Percentiles rank a stretch among this genome's conserved stretches.
These are phyloP conservation scores for Cyclostephanos invisitatus DNA, from an alignment of 108 stramenopile genomes.

Conservation along the genomic window DNA sequence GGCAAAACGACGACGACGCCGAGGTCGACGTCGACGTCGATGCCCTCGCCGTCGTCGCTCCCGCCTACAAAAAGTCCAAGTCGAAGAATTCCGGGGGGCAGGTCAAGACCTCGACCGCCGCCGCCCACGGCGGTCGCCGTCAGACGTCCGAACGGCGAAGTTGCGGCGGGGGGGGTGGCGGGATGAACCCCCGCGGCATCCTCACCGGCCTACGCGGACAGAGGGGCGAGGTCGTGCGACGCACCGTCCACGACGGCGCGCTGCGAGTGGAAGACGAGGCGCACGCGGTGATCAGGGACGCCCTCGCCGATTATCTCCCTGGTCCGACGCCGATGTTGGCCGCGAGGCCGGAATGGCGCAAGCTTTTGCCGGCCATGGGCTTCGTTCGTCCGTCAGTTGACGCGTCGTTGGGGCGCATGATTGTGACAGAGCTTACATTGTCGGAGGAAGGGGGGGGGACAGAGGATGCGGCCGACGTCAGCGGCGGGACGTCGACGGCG, in stretches of 20 bases:
- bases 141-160: slow-evolving; percentile 33
- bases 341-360: slow-evolving; percentile 19
- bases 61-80: background rate
- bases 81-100: slow-evolving; percentile 2
- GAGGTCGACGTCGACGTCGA: background rate
- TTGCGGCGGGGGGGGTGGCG: slow-evolving; percentile 6
- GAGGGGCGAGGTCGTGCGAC: slow-evolving; percentile 60
- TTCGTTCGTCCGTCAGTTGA: slow-evolving; percentile 18
- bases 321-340: slow-evolving; percentile 9
- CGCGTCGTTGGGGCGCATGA: slow-evolving; percentile 10
- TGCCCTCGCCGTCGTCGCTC: background rate
- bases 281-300: slow-evolving; percentile 40
- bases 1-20: background rate
- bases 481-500: background rate
- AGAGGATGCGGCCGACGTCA: background rate
- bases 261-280: slow-evolving; percentile 64
- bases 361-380: slow-evolving; percentile 12
- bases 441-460: background rate
- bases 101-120: background rate
- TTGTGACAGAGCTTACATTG: slow-evolving; percentile 23
- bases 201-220: slow-evolving; percentile 67
- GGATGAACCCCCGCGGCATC: slow-evolving; percentile 66
- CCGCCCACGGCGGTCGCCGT: slow-evolving; percentile 1
- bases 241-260: slow-evolving; percentile 76
- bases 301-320: slow-evolving; percentile 41